Evolutionary conservation across 2,329 filamentous ascomycete species (phyloP).

Genomic region (Coniella vitis): DNA sequence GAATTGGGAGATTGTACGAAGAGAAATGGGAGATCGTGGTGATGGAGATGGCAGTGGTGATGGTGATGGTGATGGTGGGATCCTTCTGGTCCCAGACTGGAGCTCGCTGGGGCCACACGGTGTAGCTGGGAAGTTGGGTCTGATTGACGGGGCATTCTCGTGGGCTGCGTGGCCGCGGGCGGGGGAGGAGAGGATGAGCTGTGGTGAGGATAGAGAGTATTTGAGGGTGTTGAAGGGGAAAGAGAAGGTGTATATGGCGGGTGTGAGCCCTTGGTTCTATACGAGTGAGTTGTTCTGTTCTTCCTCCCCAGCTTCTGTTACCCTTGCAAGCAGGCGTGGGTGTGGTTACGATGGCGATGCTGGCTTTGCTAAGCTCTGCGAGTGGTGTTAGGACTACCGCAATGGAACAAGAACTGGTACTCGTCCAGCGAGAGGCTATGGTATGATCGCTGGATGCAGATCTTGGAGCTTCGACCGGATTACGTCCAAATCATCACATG

Average conservation of each 20-base stretch:
- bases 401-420: conserved; percentile 47
- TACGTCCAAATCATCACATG: conserved; percentile 51
- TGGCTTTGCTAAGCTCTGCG: no score
- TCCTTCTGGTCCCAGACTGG: conserved; percentile 41
- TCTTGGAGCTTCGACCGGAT: conserved; percentile 41
- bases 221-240: conserved; percentile 24
- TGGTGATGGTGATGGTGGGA: conserved; percentile 10
- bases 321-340: no score
- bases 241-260: conserved; percentile 44
- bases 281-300: conserved; percentile 27
- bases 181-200: conserved; percentile 31
- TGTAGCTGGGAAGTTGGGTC: background rate
- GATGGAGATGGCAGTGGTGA: no score
- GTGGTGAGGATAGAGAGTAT: conserved; percentile 33
- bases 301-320: no score
- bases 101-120: conserved; percentile 32
- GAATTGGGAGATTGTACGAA: conserved; percentile 36
- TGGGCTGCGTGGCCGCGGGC: conserved; percentile 44
- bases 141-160: conserved; percentile 25
- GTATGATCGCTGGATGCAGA: conserved; percentile 50
- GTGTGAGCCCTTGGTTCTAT: conserved; percentile 34
- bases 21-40: conserved; percentile 24
- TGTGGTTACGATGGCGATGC: no score
- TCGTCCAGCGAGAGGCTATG: conserved; percentile 48
- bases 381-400: conserved; percentile 13